These are phyloP conservation scores for Fonsecaea monophora DNA, from an alignment of 2,329 filamentous ascomycete genomes.

Conservation along the genomic window DNA sequence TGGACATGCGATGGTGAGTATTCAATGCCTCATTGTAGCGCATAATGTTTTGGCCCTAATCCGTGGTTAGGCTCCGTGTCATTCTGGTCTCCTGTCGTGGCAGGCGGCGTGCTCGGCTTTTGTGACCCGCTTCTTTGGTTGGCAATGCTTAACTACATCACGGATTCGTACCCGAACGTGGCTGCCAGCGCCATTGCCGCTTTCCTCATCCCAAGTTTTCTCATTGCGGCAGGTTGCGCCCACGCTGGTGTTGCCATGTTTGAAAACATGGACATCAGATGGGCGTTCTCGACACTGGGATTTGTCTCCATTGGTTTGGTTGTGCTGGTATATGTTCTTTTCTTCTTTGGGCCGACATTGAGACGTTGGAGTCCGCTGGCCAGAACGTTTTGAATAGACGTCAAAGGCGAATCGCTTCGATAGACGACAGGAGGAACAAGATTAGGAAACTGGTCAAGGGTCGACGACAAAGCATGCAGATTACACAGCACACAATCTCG, in stretches of 20 bases:
- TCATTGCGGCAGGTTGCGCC: slow-evolving; percentile 50
- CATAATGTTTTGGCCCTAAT: background rate
- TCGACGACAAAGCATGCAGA: background rate
- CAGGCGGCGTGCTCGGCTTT: slow-evolving; percentile 51
- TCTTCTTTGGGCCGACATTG: slow-evolving; percentile 49
- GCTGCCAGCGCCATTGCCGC: slow-evolving; percentile 53
- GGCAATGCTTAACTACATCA: slow-evolving; percentile 54
- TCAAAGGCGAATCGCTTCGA: background rate
- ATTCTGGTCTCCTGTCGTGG: slow-evolving; percentile 52
- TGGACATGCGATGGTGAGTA: slow-evolving; percentile 50
- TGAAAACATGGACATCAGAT: slow-evolving; percentile 48
- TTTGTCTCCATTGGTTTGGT: slow-evolving; percentile 52
- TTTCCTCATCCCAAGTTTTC: slow-evolving; percentile 54
- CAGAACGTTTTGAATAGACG: slow-evolving; percentile 21
- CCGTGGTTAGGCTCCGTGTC: slow-evolving; percentile 37
- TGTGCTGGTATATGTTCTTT: slow-evolving; percentile 51
- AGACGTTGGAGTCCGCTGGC: slow-evolving; percentile 47
- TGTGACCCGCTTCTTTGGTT: slow-evolving; percentile 54
- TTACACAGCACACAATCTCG: background rate
- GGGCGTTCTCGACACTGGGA: slow-evolving; percentile 52
- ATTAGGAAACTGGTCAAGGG: background rate
- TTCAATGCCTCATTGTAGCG: background rate
- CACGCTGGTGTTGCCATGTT: slow-evolving; percentile 52
- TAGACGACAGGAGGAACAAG: background rate
- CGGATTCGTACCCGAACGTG: slow-evolving; percentile 53